phyloP scores from a whole-genome alignment of 805 yeast species.

The Cyberlindnera americana region DNA sequence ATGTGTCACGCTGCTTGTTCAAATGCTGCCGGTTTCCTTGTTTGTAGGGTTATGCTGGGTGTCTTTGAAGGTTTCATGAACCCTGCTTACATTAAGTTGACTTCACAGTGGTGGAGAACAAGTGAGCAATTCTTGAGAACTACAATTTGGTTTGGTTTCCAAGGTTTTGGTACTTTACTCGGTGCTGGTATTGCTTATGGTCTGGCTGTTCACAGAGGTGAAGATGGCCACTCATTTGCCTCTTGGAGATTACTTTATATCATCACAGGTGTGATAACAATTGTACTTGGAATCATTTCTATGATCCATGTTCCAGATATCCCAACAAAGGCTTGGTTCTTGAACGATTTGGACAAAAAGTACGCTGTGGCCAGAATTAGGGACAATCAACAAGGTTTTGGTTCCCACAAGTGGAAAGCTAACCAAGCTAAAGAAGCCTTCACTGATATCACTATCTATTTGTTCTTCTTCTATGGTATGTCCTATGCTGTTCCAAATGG shows the following conservation, averaged over 20 bases:
- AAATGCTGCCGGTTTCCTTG: conserved; percentile 36
- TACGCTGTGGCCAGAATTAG: conserved; percentile 50
- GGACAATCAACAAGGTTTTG: conserved; percentile 54
- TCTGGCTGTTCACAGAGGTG: conserved; percentile 31
- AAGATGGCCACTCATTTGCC: conserved; percentile 35
- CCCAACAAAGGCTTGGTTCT: conserved; percentile 49
- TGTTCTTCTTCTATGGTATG: conserved; percentile 40
- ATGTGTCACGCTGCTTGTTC: conserved; percentile 48
- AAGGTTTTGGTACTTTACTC: conserved; percentile 44
- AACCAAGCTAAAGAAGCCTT: conserved; percentile 51
- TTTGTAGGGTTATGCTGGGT: conserved; percentile 48
- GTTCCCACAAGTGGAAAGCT: conserved; percentile 49
- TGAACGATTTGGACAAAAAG: conserved; percentile 41
- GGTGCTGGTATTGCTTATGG: conserved; percentile 58
- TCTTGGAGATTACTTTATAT: conserved; percentile 63
- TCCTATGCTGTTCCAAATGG: conserved; percentile 49
- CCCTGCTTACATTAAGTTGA: conserved; percentile 53
- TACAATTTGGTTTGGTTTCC: conserved; percentile 41
- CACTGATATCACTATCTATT: conserved; percentile 46
- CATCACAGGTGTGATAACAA: conserved; percentile 56
- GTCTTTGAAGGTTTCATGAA: conserved; percentile 48
- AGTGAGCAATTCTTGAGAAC: conserved; percentile 42
- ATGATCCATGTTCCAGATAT: conserved; percentile 50
- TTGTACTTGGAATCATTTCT: conserved; percentile 45
- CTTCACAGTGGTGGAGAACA: conserved; percentile 54